phyloP scores from a whole-genome alignment of 2,329 filamentous ascomycete species.

The Venturia nashicola region DNA sequence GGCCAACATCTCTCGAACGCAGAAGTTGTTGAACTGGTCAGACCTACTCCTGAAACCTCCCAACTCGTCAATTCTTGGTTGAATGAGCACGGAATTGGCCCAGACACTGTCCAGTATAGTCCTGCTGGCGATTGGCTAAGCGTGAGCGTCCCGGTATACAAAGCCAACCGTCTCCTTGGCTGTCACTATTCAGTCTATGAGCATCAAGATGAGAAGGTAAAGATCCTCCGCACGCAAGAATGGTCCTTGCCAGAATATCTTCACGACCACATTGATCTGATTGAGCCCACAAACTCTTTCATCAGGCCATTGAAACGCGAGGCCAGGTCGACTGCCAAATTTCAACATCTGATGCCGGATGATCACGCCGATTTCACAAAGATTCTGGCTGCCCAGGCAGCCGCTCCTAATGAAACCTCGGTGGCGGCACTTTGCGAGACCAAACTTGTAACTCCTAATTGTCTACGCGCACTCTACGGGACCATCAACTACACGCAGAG shows the following conservation, averaged over 20 bases:
- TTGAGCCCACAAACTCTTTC: conserved; percentile 51
- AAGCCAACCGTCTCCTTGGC: conserved; percentile 40
- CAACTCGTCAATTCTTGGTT: conserved; percentile 45
- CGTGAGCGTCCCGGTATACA: conserved; percentile 38
- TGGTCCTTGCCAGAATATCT: conserved; percentile 50
- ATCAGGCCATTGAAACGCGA: conserved; percentile 23
- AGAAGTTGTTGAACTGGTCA: conserved; percentile 43
- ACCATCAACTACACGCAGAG: conserved; percentile 8
- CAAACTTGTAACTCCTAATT: conserved; percentile 2
- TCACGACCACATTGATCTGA: conserved; percentile 45
- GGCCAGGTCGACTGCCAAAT: conserved; percentile 3
- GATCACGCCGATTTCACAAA: conserved; percentile 10
- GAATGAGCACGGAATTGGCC: conserved; percentile 38
- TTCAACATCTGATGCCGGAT: neutral
- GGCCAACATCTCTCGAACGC: conserved; percentile 50
- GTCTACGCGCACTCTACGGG: conserved; percentile 3
- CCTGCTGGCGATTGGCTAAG: conserved; percentile 47
- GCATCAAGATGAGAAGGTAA: conserved; percentile 39
- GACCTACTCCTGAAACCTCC: conserved; percentile 40
- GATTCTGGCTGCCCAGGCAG: neutral
- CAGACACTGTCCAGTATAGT: conserved; percentile 30
- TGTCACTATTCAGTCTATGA: conserved; percentile 39
- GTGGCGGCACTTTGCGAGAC: conserved; percentile 7
- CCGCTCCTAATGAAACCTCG: neutral
- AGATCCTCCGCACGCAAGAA: conserved; percentile 37